Conservation (phyloP, 1,139 yeast species). For the Kodamaea arcana region DNA sequence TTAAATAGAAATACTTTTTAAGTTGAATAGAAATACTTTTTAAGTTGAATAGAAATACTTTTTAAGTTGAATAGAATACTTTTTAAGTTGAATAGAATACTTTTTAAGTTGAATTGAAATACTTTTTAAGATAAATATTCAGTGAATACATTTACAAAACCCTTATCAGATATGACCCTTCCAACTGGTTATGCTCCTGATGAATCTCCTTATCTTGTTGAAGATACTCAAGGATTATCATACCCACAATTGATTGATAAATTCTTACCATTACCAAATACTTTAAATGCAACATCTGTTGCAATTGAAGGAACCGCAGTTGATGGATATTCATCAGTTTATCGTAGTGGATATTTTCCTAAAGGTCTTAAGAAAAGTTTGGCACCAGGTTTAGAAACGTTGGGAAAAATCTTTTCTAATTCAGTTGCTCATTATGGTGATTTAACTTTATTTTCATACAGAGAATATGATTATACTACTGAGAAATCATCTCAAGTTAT, state of each 20-base stretch:
- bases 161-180: slow-evolving; percentile 1
- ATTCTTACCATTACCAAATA: slow-evolving; percentile 23
- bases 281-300: slow-evolving; percentile 14
- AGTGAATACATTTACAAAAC: too few relatives aligned
- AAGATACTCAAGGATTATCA: slow-evolving; percentile 9
- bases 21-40: too few relatives aligned
- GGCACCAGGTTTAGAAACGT: slow-evolving; percentile 15
- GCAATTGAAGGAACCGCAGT: slow-evolving; percentile 28
- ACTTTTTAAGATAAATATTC: too few relatives aligned
- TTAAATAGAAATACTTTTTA: too few relatives aligned
- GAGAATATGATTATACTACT: slow-evolving; percentile 18
- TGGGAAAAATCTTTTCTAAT: slow-evolving; percentile 13
- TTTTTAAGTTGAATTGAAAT: too few relatives aligned
- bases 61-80: too few relatives aligned
- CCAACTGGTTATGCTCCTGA: slow-evolving; percentile 15
- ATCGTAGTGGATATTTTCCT: slow-evolving; percentile 27
- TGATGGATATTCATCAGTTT: slow-evolving; percentile 30
- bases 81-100: too few relatives aligned
- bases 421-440: slow-evolving; percentile 12
- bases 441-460: slow-evolving; percentile 13
- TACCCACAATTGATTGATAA: slow-evolving; percentile 13
- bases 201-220: slow-evolving; percentile 19
- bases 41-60: too few relatives aligned
- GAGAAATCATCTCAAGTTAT: slow-evolving; percentile 12
- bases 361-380: slow-evolving; percentile 20